These are phyloP conservation scores for Sanguinoderma infundibulare DNA, from an alignment of 1,284 basidiomycete genomes.

Conservation along the genomic window DNA sequence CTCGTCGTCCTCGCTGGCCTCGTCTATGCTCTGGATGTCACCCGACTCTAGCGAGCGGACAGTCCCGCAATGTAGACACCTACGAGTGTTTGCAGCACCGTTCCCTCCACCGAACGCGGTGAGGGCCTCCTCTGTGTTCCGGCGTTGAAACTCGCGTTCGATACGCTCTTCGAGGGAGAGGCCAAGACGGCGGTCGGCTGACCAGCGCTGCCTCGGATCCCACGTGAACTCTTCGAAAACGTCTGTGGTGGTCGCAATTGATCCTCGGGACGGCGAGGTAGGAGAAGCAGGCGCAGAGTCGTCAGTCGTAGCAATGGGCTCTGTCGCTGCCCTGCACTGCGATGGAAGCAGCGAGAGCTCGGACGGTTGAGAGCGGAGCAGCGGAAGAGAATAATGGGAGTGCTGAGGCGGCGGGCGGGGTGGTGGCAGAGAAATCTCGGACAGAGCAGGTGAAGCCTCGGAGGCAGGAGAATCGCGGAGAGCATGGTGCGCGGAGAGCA, in stretches of 20 bases:
- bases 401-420: background rate
- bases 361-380: constrained; percentile 15
- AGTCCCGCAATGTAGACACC: constrained; percentile 32
- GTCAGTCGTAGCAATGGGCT: background rate
- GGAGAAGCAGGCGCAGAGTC: constrained; percentile 11
- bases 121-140: constrained; percentile 25
- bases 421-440: background rate
- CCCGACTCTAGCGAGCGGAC: constrained; percentile 22
- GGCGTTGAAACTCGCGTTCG: constrained; percentile 30
- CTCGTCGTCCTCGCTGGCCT: constrained; percentile 23
- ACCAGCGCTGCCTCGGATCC: constrained; percentile 34
- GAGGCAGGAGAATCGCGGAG: constrained; percentile 16
- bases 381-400: background rate
- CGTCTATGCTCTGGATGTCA: constrained; percentile 22
- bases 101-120: constrained; percentile 12
- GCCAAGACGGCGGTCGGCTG: constrained; percentile 35
- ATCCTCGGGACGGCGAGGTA: constrained; percentile 17
- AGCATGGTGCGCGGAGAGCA: constrained; percentile 17
- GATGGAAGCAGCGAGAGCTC: constrained; percentile 15
- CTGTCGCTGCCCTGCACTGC: background rate
- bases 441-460: constrained; percentile 1
- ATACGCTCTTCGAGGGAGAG: constrained; percentile 34
- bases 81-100: constrained; percentile 17
- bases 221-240: constrained; percentile 34
- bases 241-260: constrained; percentile 19